phyloP scores from a whole-genome alignment of 495 filamentous ascomycete species.

The Trichocladium antarcticum region DNA sequence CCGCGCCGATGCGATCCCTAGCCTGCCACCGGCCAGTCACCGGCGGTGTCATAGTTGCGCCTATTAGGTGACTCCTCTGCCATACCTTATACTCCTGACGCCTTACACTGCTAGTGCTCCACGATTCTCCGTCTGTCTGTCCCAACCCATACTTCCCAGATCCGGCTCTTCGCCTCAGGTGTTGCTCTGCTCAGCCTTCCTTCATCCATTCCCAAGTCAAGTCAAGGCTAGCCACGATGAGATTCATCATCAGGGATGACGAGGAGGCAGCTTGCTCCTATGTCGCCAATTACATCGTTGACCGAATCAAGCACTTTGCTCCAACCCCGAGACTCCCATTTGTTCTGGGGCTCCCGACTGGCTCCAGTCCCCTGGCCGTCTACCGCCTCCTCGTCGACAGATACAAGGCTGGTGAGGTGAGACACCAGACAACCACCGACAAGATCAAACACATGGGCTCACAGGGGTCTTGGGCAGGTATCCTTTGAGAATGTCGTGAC shows the following conservation, averaged over 20 bases:
- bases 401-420: constrained; percentile 57
- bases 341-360: constrained; percentile 74
- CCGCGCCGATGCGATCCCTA: not conserved
- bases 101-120: not conserved
- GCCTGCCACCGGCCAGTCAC: not conserved
- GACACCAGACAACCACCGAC: not conserved
- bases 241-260: constrained; percentile 73
- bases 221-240: constrained; percentile 40
- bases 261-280: constrained; percentile 55
- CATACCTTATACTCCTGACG: too few species aligned
- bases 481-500: constrained; percentile 82
- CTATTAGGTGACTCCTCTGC: not conserved
- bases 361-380: constrained; percentile 65
- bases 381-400: constrained; percentile 66
- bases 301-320: constrained; percentile 61
- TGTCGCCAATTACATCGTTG: constrained; percentile 74
- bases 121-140: not conserved
- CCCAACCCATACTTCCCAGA: not conserved
- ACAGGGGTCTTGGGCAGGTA: constrained; percentile 32
- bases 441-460: not conserved
- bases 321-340: constrained; percentile 62
- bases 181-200: not conserved
- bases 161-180: not conserved
- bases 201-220: not conserved
- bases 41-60: not conserved